These are phyloP conservation scores for Rosa hybrid DNA, from an alignment of 331 rosid species.

Conservation along the genomic window DNA sequence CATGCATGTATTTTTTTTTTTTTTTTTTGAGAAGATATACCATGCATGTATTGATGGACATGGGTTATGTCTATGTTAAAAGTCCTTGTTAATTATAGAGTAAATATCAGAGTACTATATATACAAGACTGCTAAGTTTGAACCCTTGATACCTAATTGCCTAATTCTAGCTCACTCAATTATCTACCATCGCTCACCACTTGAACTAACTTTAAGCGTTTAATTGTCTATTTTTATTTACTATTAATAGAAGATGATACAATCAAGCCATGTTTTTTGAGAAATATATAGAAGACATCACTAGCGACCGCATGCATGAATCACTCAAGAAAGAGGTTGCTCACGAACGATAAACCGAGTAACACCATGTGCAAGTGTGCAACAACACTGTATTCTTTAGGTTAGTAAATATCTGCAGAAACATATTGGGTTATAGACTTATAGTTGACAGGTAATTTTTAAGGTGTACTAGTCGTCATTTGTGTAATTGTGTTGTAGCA, in stretches of 20 bases:
- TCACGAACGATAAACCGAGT: background rate
- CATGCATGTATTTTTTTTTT: background rate
- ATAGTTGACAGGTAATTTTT: background rate
- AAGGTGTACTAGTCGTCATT: background rate
- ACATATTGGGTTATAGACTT: background rate
- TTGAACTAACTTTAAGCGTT: too few species aligned
- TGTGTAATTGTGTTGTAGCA: background rate
- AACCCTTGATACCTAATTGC: background rate
- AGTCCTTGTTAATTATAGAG: background rate
- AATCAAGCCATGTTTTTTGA: background rate
- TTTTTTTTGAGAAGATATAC: too few species aligned
- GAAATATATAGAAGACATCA: background rate
- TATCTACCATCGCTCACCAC: background rate
- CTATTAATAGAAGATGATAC: too few species aligned
- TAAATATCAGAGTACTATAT: too few species aligned
- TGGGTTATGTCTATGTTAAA: background rate
- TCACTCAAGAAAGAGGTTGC: background rate
- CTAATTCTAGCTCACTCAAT: background rate
- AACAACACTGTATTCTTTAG: background rate
- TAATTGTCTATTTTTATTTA: too few species aligned
- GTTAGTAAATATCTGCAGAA: background rate
- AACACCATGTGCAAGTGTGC: background rate
- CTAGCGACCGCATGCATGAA: background rate
- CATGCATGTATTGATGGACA: background rate
- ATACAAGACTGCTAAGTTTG: background rate